These are phyloP conservation scores for Helicostylum pulchrum DNA, from an alignment of 192 early-diverging fungal genomes.

Conservation along the genomic window DNA sequence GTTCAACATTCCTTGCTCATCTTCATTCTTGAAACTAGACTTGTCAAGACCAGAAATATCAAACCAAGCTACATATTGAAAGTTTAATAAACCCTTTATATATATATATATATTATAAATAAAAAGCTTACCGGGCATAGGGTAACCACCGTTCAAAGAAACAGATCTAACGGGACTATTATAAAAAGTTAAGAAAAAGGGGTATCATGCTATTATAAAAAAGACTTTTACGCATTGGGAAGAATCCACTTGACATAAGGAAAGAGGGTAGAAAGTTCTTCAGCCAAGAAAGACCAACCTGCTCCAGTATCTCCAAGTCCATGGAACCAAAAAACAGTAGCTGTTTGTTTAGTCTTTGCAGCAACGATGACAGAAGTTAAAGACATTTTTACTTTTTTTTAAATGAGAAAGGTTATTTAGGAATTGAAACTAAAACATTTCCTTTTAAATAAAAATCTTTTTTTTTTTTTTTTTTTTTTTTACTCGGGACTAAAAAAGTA, in stretches of 20 bases:
- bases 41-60: constrained; percentile 61
- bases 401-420: too few species aligned
- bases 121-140: constrained; percentile 61
- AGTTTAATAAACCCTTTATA: background rate
- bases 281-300: constrained; percentile 55
- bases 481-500: too few species aligned
- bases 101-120: too few species aligned
- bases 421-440: too few species aligned
- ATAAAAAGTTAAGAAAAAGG: background rate
- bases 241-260: constrained; percentile 90
- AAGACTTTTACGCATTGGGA: constrained; percentile 69
- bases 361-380: constrained; percentile 41
- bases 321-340: constrained; percentile 55
- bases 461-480: too few species aligned
- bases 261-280: constrained; percentile 51
- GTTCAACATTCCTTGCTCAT: constrained; percentile 66
- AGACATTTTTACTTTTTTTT: background rate
- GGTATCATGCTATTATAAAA: background rate
- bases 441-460: too few species aligned
- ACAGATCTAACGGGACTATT: constrained; percentile 53
- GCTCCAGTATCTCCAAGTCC: constrained; percentile 61
- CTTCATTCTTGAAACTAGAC: constrained; percentile 50
- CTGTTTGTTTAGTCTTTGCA: constrained; percentile 45
- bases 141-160: constrained; percentile 77
- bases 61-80: constrained; percentile 63